Evolutionary conservation across 306 rosid genomes (phyloP).

Genomic region (Prunus dulcis): DNA sequence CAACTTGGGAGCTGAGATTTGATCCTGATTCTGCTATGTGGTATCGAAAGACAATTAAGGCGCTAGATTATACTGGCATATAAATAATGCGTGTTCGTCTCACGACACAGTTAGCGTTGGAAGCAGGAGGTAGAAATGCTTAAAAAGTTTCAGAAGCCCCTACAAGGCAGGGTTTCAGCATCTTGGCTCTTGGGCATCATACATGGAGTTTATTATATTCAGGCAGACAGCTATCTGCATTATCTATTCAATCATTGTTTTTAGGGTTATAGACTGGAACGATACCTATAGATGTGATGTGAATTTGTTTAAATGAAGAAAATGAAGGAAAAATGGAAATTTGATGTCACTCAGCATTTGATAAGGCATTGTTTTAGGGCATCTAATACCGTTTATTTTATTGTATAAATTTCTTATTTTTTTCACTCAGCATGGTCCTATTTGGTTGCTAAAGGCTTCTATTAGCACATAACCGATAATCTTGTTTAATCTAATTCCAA

Average conservation of each 20-base stretch:
- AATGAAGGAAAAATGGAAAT: background rate
- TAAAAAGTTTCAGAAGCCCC: background rate
- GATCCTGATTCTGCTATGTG: slow-evolving; percentile 70
- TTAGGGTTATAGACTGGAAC: background rate
- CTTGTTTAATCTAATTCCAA: too few relatives aligned
- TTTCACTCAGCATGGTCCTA: too few relatives aligned
- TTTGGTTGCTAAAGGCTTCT: too few relatives aligned
- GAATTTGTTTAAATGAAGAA: background rate
- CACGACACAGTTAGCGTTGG: background rate
- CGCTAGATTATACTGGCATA: slow-evolving; percentile 32
- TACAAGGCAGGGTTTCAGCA: background rate
- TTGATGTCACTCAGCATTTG: too few relatives aligned
- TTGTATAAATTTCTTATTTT: too few relatives aligned
- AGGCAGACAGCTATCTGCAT: background rate
- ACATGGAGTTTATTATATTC: background rate
- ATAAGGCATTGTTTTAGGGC: too few relatives aligned
- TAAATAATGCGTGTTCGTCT: slow-evolving; percentile 20
- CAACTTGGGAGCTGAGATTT: slow-evolving; percentile 86
- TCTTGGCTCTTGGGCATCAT: background rate
- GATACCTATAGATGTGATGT: background rate
- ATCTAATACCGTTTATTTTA: too few relatives aligned
- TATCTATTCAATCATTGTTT: background rate
- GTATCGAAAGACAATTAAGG: slow-evolving; percentile 69
- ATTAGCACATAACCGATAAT: too few relatives aligned
- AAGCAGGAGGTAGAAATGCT: slow-evolving; percentile 4